phyloP scores from a whole-genome alignment of 805 yeast species.

The Grigorovia humatica region DNA sequence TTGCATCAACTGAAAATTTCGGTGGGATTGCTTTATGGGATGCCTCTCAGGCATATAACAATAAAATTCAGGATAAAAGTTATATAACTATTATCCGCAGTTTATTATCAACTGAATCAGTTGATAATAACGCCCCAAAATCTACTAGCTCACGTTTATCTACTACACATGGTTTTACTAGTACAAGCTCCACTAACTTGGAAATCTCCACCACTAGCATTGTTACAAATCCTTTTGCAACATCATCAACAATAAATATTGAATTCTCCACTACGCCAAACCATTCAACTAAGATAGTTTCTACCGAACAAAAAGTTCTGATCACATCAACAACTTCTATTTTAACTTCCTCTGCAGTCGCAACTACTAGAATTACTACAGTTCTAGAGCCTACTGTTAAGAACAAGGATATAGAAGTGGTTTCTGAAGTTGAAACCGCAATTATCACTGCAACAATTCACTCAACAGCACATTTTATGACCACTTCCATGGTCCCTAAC shows the following conservation, averaged over 20 bases:
- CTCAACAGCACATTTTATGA: neutral
- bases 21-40: slow-evolving; percentile 94
- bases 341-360: neutral
- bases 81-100: slow-evolving; percentile 37
- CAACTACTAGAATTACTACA: slow-evolving; percentile 2
- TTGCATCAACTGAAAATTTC: slow-evolving; percentile 58
- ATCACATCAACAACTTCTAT: slow-evolving; percentile 1
- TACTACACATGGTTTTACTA: too few species aligned
- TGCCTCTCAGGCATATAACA: slow-evolving; percentile 61
- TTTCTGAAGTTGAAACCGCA: too few species aligned
- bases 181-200: too few species aligned
- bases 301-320: neutral
- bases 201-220: slow-evolving; percentile 9
- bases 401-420: neutral
- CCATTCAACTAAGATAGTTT: neutral
- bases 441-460: slow-evolving; percentile 1
- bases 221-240: slow-evolving; percentile 9
- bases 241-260: slow-evolving; percentile 2
- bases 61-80: slow-evolving; percentile 34
- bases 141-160: neutral
- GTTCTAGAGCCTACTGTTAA: slow-evolving; percentile 3
- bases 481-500: too few species aligned
- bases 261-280: slow-evolving; percentile 6
- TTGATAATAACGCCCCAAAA: slow-evolving; percentile 7
- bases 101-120: slow-evolving; percentile 25